Evolutionary conservation across 768 basidiomycete species (phyloP).

Genomic region (Trametes gibbosa): DNA sequence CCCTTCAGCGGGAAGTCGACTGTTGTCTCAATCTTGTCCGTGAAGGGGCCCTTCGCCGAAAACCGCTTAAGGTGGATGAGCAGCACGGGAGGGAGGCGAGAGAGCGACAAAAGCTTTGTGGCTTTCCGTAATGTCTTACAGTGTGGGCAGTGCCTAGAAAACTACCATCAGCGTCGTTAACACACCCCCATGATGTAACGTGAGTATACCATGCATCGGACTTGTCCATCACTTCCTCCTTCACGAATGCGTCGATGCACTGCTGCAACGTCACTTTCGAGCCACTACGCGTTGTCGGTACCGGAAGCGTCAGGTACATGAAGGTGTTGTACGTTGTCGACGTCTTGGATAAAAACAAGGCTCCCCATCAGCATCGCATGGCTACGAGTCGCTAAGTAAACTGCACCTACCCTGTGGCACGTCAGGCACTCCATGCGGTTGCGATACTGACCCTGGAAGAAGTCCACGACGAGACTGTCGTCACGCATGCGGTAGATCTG

Average conservation of each 20-base stretch:
- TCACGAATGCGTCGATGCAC: conserved; percentile 89
- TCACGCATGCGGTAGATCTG: conserved; percentile 83
- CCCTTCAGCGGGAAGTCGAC: conserved; percentile 80
- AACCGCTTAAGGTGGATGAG: conserved; percentile 93
- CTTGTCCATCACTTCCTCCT: conserved; percentile 85
- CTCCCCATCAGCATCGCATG: not conserved
- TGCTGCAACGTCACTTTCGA: conserved; percentile 66
- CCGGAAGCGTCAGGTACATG: conserved; percentile 90
- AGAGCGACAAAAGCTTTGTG: conserved; percentile 82
- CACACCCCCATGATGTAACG: not conserved
- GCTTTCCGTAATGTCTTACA: conserved; percentile 90
- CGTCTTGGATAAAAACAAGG: conserved; percentile 55
- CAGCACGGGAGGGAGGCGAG: conserved; percentile 90
- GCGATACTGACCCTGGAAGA: conserved; percentile 96
- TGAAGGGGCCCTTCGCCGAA: conserved; percentile 86
- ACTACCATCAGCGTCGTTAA: not conserved
- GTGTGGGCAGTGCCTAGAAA: conserved; percentile 83
- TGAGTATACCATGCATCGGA: conserved; percentile 87
- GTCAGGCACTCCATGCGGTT: conserved; percentile 87
- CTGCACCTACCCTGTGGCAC: conserved; percentile 71
- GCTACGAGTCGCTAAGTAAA: conserved; percentile 6
- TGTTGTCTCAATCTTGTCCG: conserved; percentile 93
- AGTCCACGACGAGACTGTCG: conserved; percentile 93
- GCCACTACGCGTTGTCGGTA: conserved; percentile 62
- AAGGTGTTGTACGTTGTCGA: conserved; percentile 97